Conservation (phyloP, 306 rosid genomes). For the Prunus campanulata region DNA sequence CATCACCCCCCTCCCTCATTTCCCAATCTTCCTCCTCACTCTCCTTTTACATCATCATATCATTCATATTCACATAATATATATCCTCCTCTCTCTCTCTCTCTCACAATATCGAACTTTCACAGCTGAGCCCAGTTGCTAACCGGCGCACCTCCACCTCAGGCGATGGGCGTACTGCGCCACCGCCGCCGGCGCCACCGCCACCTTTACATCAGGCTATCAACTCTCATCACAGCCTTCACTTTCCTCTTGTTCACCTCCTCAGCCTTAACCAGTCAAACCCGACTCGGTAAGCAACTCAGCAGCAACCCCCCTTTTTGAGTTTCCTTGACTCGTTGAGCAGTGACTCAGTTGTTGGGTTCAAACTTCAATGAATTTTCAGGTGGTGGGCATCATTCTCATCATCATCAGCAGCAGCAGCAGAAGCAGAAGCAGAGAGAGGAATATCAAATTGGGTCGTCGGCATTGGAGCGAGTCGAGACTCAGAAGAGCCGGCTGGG, state of each 20-base stretch:
- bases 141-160: constrained; percentile 35
- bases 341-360: not conserved
- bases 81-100: no score
- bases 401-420: not conserved
- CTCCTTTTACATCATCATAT: not conserved
- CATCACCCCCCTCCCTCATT: constrained; percentile 5
- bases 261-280: constrained; percentile 13
- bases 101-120: no score
- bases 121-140: constrained; percentile 2
- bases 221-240: constrained; percentile 44
- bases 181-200: constrained; percentile 25
- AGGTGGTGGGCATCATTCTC: constrained; percentile 23
- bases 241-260: constrained; percentile 48
- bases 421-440: not conserved
- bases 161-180: constrained; percentile 50
- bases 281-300: constrained; percentile 41
- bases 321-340: not conserved
- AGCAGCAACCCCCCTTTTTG: not conserved
- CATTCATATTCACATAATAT: not conserved
- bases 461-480: constrained; percentile 14
- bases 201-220: constrained; percentile 15
- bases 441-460: constrained; percentile 16
- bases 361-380: not conserved
- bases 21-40: not conserved
- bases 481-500: constrained; percentile 49